These are phyloP conservation scores for Cyberlindnera veronae DNA, from an alignment of 805 yeast genomes.

Conservation along the genomic window DNA sequence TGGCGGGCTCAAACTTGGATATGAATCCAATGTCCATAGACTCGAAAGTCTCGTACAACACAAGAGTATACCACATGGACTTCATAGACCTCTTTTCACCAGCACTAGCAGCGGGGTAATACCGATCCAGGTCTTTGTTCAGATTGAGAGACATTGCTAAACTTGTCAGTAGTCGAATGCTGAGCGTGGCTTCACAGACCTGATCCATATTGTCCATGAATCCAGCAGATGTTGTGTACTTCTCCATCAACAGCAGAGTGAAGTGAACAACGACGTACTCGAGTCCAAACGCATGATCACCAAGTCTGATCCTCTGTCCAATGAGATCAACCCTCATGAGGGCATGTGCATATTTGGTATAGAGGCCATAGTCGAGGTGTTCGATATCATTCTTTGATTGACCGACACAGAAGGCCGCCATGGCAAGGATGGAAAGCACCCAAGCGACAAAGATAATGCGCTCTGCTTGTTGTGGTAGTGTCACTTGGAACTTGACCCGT, in stretches of 20 bases:
- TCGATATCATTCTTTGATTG: conserved; percentile 8
- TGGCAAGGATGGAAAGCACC: conserved; percentile 7
- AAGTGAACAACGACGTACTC: conserved; percentile 9
- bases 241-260: conserved; percentile 11
- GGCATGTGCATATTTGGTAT: conserved; percentile 14
- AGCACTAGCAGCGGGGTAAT: conserved; percentile 5
- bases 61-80: conserved; percentile 16
- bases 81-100: conserved; percentile 15
- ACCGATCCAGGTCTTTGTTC: conserved; percentile 14
- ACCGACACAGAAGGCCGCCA: conserved; percentile 9
- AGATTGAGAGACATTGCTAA: conserved; percentile 13
- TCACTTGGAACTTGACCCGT: conserved; percentile 5
- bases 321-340: conserved; percentile 11
- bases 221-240: conserved; percentile 16
- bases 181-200: conserved; percentile 14
- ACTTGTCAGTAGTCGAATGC: conserved; percentile 9
- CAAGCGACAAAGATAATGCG: conserved; percentile 10
- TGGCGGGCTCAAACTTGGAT: conserved; percentile 17
- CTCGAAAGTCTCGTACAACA: conserved; percentile 15
- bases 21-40: conserved; percentile 18
- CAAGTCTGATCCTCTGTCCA: conserved; percentile 9
- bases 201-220: conserved; percentile 13
- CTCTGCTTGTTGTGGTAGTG: conserved; percentile 1
- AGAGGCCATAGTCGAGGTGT: conserved; percentile 9
- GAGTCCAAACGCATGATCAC: conserved; percentile 8